phyloP scores from a whole-genome alignment of 1,284 basidiomycete species.

The Ganoderma resinaceum region DNA sequence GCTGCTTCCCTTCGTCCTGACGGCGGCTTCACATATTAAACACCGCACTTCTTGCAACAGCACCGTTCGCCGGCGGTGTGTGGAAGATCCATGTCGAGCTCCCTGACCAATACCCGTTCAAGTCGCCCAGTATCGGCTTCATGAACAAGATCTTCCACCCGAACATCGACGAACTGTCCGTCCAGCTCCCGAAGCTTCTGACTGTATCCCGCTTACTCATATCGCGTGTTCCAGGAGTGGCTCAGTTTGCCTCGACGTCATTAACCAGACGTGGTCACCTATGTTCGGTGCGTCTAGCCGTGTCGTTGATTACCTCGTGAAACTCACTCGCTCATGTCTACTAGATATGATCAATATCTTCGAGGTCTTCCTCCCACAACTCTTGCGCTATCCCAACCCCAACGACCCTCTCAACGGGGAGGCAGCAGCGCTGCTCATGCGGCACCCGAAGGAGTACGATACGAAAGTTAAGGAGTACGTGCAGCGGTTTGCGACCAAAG shows the following conservation, averaged over 20 bases:
- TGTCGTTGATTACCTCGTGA: neutral
- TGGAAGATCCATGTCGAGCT: constrained; percentile 99
- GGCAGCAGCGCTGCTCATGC: constrained; percentile 95
- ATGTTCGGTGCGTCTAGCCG: constrained; percentile 83
- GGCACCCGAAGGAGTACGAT: constrained; percentile 95
- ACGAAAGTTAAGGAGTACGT: constrained; percentile 93
- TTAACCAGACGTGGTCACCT: constrained; percentile 99
- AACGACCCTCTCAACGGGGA: constrained; percentile 98
- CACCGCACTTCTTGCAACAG: constrained; percentile 50
- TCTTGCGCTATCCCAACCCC: constrained; percentile 97
- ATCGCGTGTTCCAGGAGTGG: constrained; percentile 69
- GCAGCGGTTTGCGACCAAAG: constrained; percentile 84
- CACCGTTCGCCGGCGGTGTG: constrained; percentile 94
- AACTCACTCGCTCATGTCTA: constrained; percentile 11
- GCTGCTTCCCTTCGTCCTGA: neutral
- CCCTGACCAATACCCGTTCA: constrained; percentile 99
- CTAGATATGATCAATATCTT: constrained; percentile 99
- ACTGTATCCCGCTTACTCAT: constrained; percentile 5
- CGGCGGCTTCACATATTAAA: constrained; percentile 5
- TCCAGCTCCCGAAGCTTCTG: constrained; percentile 18
- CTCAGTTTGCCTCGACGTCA: constrained; percentile 95
- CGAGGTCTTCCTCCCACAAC: constrained; percentile 96
- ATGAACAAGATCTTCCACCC: constrained; percentile 99
- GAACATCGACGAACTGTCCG: constrained; percentile 95
- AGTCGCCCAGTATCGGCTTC: constrained; percentile 98